Base-by-base conservation (phyloP, 164 flowering plant genomes). In the Magnolia sinica region DNA sequence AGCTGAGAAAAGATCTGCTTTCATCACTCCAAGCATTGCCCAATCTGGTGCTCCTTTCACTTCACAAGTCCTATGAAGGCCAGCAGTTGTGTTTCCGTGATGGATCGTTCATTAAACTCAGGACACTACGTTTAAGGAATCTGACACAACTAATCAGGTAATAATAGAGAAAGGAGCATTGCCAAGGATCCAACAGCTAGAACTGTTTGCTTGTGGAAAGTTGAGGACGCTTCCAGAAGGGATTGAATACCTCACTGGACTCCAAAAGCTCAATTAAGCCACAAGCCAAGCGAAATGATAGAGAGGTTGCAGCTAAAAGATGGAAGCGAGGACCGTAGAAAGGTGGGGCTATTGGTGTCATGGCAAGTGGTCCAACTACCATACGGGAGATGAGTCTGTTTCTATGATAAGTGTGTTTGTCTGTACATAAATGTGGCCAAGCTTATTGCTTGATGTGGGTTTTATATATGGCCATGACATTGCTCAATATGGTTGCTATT, bases 11-110 rank as follows among this genome's bases (percentile, higher is more conserved):
- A 7, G 16, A 16, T 55, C 18, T 19, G 18, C 50, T 68, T 16
- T 27, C 71, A 1, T 4, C 50, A 14, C 64, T 78, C 37, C 37
- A 70, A 18, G 23, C 27, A 18, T 51, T 78, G 50, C 76, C 76
- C n/a, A 37, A 24, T 63, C n/a, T 78, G 76, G 80, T 37, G 22
- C 10, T 18, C 7, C 80, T 78, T 78, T 2, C 5, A 13, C 67
- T 78, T 3, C 7, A 4, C 19, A 68, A 73, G 61, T 64, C 76
- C 6, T 68, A 58, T 20, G 50, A 29, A 14, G n/a, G 20, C 8
- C 8, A 4, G 6, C 13, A 31, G 37, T 29, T 72, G 31, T 72
- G 63, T 31, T 51, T 72, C 10, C 29, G 23, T 1, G 22, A 22
- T n/a, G 74, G 74, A 23, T 24, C 65, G 64, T 72, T 72, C 74